These are phyloP conservation scores for Torulaspora franciscae DNA, from an alignment of 805 yeast genomes.

Conservation along the genomic window DNA sequence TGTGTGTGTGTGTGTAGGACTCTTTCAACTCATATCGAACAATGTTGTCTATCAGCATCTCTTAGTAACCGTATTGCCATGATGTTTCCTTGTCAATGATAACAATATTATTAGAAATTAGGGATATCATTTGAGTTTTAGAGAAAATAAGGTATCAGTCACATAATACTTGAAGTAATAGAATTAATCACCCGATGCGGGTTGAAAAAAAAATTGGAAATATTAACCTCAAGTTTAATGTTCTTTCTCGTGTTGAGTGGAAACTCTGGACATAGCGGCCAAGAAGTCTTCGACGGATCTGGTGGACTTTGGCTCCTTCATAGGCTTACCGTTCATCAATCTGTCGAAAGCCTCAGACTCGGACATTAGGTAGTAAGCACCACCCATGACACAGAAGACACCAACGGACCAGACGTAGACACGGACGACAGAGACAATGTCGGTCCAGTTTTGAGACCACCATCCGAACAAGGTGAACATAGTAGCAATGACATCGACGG, in stretches of 20 bases:
- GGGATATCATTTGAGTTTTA: constrained; percentile 18
- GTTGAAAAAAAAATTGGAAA: constrained; percentile 7
- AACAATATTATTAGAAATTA: constrained; percentile 17
- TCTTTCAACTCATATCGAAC: neutral
- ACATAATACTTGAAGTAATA: constrained; percentile 9
- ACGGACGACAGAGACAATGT: constrained; percentile 90
- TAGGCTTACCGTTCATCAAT: constrained; percentile 76
- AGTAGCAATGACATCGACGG: constrained; percentile 87
- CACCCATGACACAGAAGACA: constrained; percentile 93
- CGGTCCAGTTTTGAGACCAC: constrained; percentile 98
- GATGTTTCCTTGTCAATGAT: constrained; percentile 5
- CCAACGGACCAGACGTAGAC: constrained; percentile 95
- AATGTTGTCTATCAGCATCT: constrained; percentile 3
- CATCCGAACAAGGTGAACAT: constrained; percentile 91
- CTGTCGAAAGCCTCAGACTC: constrained; percentile 74
- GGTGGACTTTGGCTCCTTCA: constrained; percentile 49
- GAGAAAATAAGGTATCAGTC: constrained; percentile 15
- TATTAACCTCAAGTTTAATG: constrained; percentile 38
- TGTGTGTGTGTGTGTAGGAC: constrained; percentile 16
- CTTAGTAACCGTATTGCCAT: neutral
- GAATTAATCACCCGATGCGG: constrained; percentile 8
- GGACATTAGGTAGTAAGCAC: constrained; percentile 92
- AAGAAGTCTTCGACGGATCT: constrained; percentile 81
- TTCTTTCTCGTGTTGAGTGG: constrained; percentile 83
- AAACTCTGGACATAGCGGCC: constrained; percentile 82